A percentile compares a stretch with the other conserved stretches of the same genome.
phyloP scores from a whole-genome alignment of 257 asterid species.

The Cruciata laevipes region DNA sequence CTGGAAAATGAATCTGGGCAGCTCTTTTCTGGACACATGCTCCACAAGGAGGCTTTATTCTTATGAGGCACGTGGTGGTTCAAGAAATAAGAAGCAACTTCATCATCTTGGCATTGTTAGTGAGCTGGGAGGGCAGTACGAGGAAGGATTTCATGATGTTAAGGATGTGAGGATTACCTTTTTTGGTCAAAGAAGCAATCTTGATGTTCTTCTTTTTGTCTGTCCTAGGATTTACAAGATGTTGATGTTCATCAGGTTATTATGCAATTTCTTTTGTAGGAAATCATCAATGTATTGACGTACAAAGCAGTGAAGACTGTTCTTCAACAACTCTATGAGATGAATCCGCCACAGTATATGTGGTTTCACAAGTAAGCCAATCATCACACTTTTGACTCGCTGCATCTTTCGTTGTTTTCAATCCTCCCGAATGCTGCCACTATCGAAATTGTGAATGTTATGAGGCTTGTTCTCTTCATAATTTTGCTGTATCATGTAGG shows the following conservation, averaged over 20 bases:
- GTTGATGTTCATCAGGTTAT: neutral
- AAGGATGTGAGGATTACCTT: conserved; percentile 33
- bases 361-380: conserved; percentile 59
- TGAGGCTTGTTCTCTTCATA: neutral
- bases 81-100: conserved; percentile 32
- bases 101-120: conserved; percentile 28
- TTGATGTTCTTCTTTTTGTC: neutral
- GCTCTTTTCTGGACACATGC: conserved; percentile 32
- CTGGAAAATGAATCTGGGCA: conserved; percentile 24
- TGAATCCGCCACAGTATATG: conserved; percentile 57
- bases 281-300: conserved; percentile 44
- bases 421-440: neutral
- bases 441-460: neutral
- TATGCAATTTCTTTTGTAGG: conserved; percentile 30
- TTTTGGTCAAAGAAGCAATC: neutral
- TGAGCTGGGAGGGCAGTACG: conserved; percentile 57
- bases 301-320: conserved; percentile 66
- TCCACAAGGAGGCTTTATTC: conserved; percentile 21
- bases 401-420: neutral
- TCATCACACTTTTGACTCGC: neutral
- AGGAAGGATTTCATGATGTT: conserved; percentile 55
- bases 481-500: neutral
- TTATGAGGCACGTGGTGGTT: conserved; percentile 19
- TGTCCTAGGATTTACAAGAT: neutral
- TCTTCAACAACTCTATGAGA: conserved; percentile 60